Conservation (phyloP, 2,329 filamentous ascomycete species). For the Cryphonectria parasitica region DNA sequence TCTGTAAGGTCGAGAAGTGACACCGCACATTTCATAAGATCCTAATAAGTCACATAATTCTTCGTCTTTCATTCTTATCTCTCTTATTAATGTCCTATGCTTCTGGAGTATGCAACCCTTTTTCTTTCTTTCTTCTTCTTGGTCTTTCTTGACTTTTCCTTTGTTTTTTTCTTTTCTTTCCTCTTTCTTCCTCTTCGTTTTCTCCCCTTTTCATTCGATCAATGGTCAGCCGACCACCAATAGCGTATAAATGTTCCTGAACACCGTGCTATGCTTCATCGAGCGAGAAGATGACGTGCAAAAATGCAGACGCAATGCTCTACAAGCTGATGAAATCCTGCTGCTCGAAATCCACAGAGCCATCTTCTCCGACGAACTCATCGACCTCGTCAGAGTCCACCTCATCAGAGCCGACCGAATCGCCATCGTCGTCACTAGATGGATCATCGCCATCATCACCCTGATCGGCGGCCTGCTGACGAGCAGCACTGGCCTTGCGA, state of each 20-base stretch:
- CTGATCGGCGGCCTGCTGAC: slow-evolving; percentile 45
- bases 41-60: background rate
- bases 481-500: slow-evolving; percentile 65
- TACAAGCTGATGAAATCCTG: slow-evolving; percentile 58
- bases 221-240: background rate
- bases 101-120: background rate
- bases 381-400: slow-evolving; percentile 77
- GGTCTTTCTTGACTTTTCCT: background rate
- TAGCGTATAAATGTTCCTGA: background rate
- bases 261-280: slow-evolving; percentile 21
- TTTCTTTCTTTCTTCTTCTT: background rate
- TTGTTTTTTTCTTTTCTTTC: background rate
- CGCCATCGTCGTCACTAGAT: slow-evolving; percentile 76
- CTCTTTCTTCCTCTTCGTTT: background rate
- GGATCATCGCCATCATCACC: slow-evolving; percentile 65
- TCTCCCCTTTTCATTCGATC: background rate
- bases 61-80: slow-evolving; percentile 1
- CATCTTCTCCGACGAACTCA: slow-evolving; percentile 63
- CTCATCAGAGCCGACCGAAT: slow-evolving; percentile 73
- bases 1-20: background rate
- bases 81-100: background rate
- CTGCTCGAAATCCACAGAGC: slow-evolving; percentile 59
- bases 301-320: background rate
- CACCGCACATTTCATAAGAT: background rate
- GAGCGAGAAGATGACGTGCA: background rate